Evolutionary conservation across 2,329 filamentous ascomycete species (phyloP), one percentile per base, ranked within the genome.

Genomic region (Chaetomiaceae sp.): DNA sequence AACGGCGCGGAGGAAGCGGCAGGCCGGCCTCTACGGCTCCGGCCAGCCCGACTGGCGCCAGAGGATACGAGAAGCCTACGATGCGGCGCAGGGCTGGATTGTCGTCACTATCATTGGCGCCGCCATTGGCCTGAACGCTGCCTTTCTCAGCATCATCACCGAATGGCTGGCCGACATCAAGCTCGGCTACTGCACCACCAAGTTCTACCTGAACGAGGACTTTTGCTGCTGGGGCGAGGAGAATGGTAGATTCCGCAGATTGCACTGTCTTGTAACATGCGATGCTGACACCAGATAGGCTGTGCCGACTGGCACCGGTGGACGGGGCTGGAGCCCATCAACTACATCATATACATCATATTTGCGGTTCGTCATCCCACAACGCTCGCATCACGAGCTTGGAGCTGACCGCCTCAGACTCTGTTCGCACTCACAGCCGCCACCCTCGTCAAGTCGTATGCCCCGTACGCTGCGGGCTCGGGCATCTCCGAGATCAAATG

Each of bases 401-500:
- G 3, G 17, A 14, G 33, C 60, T 63, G 53, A 62, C 65, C 14
- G 8, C 22, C 15, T 8, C 63, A 89, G 83, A 83, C 85, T 1
- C 67, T 88, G 3, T 95, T 97, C 68, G 88, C 92, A 17, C 87
- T 88, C 50, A 86, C 86, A 3, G 86, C 91, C 2, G 91, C 91
- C 0, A 84, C 81, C 34, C 77, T 99, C 37, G 94, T 99, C 66
- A 94, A 90, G 68, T 84, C 83, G 1, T 97, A 94, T 70, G 91
- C 94, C 4, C 94, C 94, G 0, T 99, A 99, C 68, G 94, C 94
- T 11, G 94, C 94, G 31, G 94, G 94, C 15, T 96, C 90, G 12
- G 94, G 94, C 37, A 99, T 99, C 54, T 96, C 91, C 12, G 94
- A 99, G 74, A 99, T 99, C 78, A 99, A 99, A 72, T 96, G 91